phyloP scores from a whole-genome alignment of 2,329 filamentous ascomycete genomes.

The Talaromyces marneffei region DNA sequence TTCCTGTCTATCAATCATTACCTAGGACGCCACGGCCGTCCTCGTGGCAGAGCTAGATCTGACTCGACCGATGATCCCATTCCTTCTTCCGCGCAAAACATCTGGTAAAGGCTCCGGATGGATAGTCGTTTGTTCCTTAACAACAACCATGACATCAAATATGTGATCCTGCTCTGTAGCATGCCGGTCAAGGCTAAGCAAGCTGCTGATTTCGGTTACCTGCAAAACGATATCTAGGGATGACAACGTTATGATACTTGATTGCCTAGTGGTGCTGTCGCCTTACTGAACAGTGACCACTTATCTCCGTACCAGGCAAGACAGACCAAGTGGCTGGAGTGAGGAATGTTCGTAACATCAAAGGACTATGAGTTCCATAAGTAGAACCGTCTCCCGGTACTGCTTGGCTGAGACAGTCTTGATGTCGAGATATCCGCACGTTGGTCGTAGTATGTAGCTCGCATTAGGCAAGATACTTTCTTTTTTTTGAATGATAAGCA shows the following conservation, averaged over 20 bases:
- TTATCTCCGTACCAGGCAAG: neutral
- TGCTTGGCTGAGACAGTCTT: neutral
- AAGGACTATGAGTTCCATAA: neutral
- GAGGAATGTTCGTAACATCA: constrained; percentile 11
- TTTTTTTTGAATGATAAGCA: neutral
- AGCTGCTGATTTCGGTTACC: no score
- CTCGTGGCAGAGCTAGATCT: constrained; percentile 7
- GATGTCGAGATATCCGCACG: neutral
- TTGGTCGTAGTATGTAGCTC: neutral
- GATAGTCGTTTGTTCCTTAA: no score
- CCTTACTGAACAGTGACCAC: neutral
- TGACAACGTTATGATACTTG: neutral
- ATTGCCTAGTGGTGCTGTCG: neutral
- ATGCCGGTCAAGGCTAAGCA: neutral
- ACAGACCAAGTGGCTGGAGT: neutral
- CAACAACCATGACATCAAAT: neutral
- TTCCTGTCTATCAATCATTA: constrained; percentile 1
- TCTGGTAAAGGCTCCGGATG: neutral
- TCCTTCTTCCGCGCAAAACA: neutral
- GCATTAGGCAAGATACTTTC: neutral
- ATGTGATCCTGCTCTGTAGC: neutral
- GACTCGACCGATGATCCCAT: neutral
- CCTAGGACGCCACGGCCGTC: neutral
- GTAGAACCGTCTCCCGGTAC: neutral
- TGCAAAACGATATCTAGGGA: neutral